Evolutionary conservation across 2,329 filamentous ascomycete species (phyloP).

Genomic region (Ophiostoma novo-ulmi): DNA sequence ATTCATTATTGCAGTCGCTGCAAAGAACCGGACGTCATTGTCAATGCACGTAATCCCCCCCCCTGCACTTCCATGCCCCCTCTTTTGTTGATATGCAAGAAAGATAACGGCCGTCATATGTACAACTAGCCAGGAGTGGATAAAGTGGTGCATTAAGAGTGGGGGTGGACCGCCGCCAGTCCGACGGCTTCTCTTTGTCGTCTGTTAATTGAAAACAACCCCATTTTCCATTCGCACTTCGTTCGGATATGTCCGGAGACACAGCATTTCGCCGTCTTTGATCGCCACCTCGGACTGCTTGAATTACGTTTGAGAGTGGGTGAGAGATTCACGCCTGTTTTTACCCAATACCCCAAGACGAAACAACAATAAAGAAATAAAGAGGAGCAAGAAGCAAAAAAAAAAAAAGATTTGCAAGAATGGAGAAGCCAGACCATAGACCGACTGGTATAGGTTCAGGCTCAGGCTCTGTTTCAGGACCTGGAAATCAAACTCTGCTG

Average conservation of each 20-base stretch:
- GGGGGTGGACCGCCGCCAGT: neutral
- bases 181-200: neutral
- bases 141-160: neutral
- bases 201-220: conserved; percentile 6
- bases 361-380: neutral
- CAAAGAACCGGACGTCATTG: neutral
- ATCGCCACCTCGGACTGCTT: neutral
- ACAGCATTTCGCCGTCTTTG: neutral
- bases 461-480: neutral
- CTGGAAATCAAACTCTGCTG: neutral
- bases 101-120: conserved; percentile 12
- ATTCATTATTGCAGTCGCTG: neutral
- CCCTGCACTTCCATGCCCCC: neutral
- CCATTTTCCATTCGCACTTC: conserved; percentile 6
- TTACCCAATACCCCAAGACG: neutral
- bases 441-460: conserved; percentile 11
- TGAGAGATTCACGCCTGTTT: neutral
- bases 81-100: neutral
- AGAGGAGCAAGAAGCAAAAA: neutral
- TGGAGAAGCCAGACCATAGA: conserved; percentile 15
- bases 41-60: neutral
- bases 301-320: conserved; percentile 12
- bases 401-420: conserved; percentile 4
- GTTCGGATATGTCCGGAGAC: neutral
- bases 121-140: conserved; percentile 2